These are phyloP conservation scores for Musa acuminata DNA, from an alignment of 176 grass and related monocot species.

Conservation along the genomic window DNA sequence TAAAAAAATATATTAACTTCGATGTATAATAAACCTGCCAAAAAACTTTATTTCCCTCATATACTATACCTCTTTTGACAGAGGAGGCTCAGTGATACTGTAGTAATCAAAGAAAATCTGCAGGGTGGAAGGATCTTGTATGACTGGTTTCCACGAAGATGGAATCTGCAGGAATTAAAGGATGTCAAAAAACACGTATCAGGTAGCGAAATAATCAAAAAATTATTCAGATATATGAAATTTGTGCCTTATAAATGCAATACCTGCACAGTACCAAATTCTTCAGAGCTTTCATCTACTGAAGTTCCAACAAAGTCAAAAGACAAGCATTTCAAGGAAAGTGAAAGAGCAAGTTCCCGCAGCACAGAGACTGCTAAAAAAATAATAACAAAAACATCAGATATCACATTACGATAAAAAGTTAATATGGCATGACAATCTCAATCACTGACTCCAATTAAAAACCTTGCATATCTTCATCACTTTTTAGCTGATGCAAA, in stretches of 20 bases:
- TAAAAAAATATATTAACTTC: background rate
- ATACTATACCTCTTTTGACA: slow-evolving; percentile 86
- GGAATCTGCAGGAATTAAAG: slow-evolving; percentile 66
- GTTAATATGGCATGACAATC: background rate
- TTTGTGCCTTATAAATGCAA: slow-evolving; percentile 5
- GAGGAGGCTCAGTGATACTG: slow-evolving; percentile 59
- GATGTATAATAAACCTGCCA: background rate
- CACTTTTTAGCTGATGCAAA: slow-evolving; percentile 78
- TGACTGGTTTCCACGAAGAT: slow-evolving; percentile 77
- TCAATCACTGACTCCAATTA: slow-evolving; percentile 12
- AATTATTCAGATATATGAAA: background rate
- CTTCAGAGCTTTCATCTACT: slow-evolving; percentile 97
- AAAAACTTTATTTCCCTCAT: background rate
- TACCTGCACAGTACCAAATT: slow-evolving; percentile 98
- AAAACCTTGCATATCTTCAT: slow-evolving; percentile 61
- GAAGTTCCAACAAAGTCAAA: slow-evolving; percentile 97
- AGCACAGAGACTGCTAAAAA: slow-evolving; percentile 61
- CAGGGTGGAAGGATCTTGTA: slow-evolving; percentile 88
- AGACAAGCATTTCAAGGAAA: slow-evolving; percentile 91
- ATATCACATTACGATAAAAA: background rate
- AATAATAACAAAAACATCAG: slow-evolving; percentile 8
- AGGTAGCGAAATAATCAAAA: background rate
- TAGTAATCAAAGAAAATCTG: slow-evolving; percentile 99
- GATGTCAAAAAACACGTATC: slow-evolving; percentile 9
- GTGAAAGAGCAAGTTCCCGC: slow-evolving; percentile 66